phyloP scores from a whole-genome alignment of 495 filamentous ascomycete genomes.

The Glonium stellatum region DNA sequence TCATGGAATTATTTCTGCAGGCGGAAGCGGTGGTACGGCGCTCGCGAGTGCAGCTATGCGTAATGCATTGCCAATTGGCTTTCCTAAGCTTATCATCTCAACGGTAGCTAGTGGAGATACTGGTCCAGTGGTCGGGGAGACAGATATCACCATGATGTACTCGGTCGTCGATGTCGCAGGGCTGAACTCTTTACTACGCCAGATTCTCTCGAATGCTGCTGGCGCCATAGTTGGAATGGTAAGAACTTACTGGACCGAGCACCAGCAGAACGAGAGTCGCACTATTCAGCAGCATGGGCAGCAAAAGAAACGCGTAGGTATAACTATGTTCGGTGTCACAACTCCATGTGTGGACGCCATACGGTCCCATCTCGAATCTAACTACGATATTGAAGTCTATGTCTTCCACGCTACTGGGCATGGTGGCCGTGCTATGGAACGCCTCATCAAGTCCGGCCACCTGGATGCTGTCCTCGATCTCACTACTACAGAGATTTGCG shows the following conservation, averaged over 20 bases:
- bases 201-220: slow-evolving; percentile 55
- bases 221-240: slow-evolving; percentile 53
- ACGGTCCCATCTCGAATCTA: slow-evolving; percentile 39
- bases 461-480: slow-evolving; percentile 60
- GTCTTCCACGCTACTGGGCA: slow-evolving; percentile 64
- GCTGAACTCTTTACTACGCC: slow-evolving; percentile 48
- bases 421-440: slow-evolving; percentile 62
- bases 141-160: slow-evolving; percentile 65
- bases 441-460: slow-evolving; percentile 45
- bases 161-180: slow-evolving; percentile 64
- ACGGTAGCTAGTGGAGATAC: slow-evolving; percentile 60
- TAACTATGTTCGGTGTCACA: slow-evolving; percentile 72
- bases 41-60: slow-evolving; percentile 54
- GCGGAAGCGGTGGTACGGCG: slow-evolving; percentile 55
- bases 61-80: slow-evolving; percentile 49
- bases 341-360: slow-evolving; percentile 52
- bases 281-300: neutral
- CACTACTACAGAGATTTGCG: slow-evolving; percentile 62
- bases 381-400: slow-evolving; percentile 47
- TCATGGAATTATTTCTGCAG: slow-evolving; percentile 46
- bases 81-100: slow-evolving; percentile 64
- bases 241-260: slow-evolving; percentile 30
- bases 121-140: slow-evolving; percentile 52
- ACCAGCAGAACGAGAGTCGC: slow-evolving; percentile 17
- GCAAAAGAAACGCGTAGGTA: slow-evolving; percentile 45